Conservation (phyloP, 202 grass and related monocot species). For the Bolboschoenoplectus hybrid region DNA sequence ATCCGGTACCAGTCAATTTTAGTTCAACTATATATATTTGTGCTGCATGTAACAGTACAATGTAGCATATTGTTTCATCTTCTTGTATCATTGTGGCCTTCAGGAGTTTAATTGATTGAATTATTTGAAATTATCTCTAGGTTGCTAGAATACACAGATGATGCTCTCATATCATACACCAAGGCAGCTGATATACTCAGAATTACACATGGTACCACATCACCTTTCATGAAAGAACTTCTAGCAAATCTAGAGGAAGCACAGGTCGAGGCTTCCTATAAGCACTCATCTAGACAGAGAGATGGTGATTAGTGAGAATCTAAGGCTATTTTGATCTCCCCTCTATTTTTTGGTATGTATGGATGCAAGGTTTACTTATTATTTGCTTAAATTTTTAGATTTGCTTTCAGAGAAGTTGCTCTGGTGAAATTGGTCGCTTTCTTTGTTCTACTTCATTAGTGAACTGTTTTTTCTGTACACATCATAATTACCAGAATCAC, state of each 20-base stretch:
- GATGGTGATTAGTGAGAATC: constrained; percentile 13
- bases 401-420: not conserved
- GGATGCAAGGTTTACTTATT: not conserved
- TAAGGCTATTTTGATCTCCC: not conserved
- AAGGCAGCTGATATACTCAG: constrained; percentile 74
- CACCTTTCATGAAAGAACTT: constrained; percentile 80
- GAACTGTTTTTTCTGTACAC: not conserved
- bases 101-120: constrained; percentile 35
- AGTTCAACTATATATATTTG: not conserved
- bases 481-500: not conserved
- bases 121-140: constrained; percentile 41
- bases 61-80: constrained; percentile 1
- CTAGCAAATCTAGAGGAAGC: constrained; percentile 70
- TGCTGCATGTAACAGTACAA: not conserved
- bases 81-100: constrained; percentile 28
- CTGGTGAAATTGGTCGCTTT: not conserved
- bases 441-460: not conserved
- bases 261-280: constrained; percentile 71
- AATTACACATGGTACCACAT: constrained; percentile 76
- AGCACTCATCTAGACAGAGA: constrained; percentile 42
- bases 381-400: not conserved
- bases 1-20: not conserved
- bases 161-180: constrained; percentile 70
- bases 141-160: constrained; percentile 70
- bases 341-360: not conserved